Evolutionary conservation across 192 early-diverging fungal species (phyloP), one percentile per base, ranked within the genome.

Genomic region (Dispira simplex): DNA sequence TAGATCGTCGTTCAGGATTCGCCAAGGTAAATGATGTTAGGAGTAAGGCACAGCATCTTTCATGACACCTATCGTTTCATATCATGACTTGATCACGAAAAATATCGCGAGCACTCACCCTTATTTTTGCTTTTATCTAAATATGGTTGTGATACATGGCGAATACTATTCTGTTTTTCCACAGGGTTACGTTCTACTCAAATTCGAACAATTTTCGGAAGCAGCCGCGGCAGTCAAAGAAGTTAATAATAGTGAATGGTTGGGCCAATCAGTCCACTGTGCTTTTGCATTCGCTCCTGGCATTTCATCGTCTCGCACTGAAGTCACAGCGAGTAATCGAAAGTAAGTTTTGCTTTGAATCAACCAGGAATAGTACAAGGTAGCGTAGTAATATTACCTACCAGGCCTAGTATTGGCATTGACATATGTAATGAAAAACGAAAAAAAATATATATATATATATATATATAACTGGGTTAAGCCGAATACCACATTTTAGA

Each of bases 1-100:
- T 96, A 55, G 92, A 98, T 79, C 79, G 95, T 47, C 85, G 90
- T 63, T 92, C 93, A 48, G 95, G 95, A 66, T 98, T 85, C 66
- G 90, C 93, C 70, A 98, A 98, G 85, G 91, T 90, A 72, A 60
- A 64, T 56, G 44, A 23, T 14, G 3, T 10, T 20, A 14, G 8
- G 10, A 39, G 16, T 27, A 25, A 18, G 4, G 4, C 25, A 8
- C 2, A 20, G 4, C 25, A 39, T 20, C 16, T n/a, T 25, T 16
- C 55, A 52, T 26, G 53, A 12, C 46, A 23, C 47, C 10, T 26
- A n/a, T 26, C 3, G 11, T 8, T 9, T 13, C 54, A 25, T 18
- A 11, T 14, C 16, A 11, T 3, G 6, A 9, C 11, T 14, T 16
- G 43, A 28, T 21, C 23, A 46, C 27, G 1, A 47, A 44, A 25